Evolutionary conservation across 1,284 basidiomycete species (phyloP), one percentile per base, ranked within the genome.

Genomic region (Microstroma glucosiphilum): DNA sequence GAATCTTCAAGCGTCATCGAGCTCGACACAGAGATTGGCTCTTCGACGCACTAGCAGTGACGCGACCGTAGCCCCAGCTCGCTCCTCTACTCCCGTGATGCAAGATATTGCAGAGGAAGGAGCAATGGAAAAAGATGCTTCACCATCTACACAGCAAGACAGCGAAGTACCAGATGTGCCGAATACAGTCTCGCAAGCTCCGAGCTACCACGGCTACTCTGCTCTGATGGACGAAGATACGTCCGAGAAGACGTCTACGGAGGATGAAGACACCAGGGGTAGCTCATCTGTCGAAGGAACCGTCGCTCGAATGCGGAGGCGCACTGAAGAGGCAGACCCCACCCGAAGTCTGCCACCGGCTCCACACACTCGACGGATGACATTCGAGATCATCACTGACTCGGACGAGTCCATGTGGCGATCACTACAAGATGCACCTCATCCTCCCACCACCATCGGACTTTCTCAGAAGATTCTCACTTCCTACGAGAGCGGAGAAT

Each of bases 321-420:
- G 42, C 46, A 40, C 40, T 55, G 1, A 57, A 62, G n/a, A 63
- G 46, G 46, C 63, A 62, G 56, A 60, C 63, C 57, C 67, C 62
- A 41, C 57, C 63, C 1, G 58, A 59, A 60, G 37, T 37, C 30
- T 37, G 30, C 30, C 30, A 37, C 30, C 30, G 3, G 30, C 30
- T 37, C 30, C 30, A 9, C 30, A 37, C 30, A 37, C 30, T 37
- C 30, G 30, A 37, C 30, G 30, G 2, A n/a, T 40, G 17, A 12
- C 56, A 21, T 59, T 59, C n/a, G 42, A 59, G 25, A 26, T 59
- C 21, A 21, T 59, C 15, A 13, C 42, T 48, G 57, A 57, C 21
- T 62, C 30, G 15, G 60, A 61, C 51, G 60, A 57, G 41, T 37
- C 17, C 42, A 51, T 61, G 40, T 59, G 55, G 56, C 63, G 1